Evolutionary conservation across 345 rosid species (phyloP), one percentile per base, ranked within the genome.

Genomic region (Pseudoturritis turrita): DNA sequence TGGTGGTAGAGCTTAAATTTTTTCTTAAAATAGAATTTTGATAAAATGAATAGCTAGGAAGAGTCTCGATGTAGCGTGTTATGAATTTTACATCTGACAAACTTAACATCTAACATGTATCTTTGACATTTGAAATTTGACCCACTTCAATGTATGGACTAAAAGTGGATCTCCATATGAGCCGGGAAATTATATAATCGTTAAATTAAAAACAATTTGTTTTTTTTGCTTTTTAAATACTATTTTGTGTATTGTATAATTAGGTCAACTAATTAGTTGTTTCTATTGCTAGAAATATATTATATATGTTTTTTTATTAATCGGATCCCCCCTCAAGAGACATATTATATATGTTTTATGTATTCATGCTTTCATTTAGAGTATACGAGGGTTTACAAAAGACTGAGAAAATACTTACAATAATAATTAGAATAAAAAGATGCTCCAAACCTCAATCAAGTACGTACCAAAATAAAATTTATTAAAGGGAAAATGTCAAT

Each of bases 401-500:
- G 50, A 49, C 31, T 35, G 58, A 47, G n/a, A 37, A 37, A 18
- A 46, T 21, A 15, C 21, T 23, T 15, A 53, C 28, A 21, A 21
- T 45, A 23, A 45, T 53, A 12, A 31, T 17, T 39, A 51, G 21
- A 35, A 35, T 12, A 46, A 10, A 64, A 55, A 26, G 71, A 57
- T 65, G 14, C 21, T 57, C 43, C 60, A 39, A 57, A 19, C 44
- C 37, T 17, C 51, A 50, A 29, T 28, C 39, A 13, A 51, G 46
- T 40, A 66, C 46, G 46, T 40, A 66, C 46, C 19, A 49, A 18
- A 47, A 65, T 10, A 7, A 74, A 58, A 31, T 18, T 14, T 10
- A 66, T 50, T 68, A 67, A 59, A 59, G 13, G 39, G 62, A 0
- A 60, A 59, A 75, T 67, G 73, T 60, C 69, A 67, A 41, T 58